Conservation (phyloP, 176 grass and related monocot genomes). For the Tillandsia leiboldiana region DNA sequence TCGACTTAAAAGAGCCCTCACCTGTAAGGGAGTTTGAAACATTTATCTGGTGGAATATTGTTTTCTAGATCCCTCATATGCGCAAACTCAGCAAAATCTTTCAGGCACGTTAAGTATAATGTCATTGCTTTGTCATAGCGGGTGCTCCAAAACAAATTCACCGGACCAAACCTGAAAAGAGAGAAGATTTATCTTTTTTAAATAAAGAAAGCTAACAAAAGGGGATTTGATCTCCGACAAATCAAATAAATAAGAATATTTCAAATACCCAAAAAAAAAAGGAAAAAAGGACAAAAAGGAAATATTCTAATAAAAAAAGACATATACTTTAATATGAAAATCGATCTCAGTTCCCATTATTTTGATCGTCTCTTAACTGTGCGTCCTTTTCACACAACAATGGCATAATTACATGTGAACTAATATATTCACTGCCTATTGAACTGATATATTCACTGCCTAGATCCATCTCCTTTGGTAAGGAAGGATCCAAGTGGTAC, state of each 20-base stretch:
- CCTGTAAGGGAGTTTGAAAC: slow-evolving; percentile 91
- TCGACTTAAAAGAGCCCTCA: slow-evolving; percentile 18
- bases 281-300: no score
- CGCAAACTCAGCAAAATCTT: slow-evolving; percentile 87
- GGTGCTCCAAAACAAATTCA: slow-evolving; percentile 99
- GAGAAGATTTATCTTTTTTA: neutral
- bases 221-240: neutral
- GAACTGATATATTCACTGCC: no score
- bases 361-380: neutral
- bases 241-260: no score
- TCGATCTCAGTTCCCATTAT: neutral
- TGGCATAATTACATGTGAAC: no score
- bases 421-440: no score
- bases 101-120: slow-evolving; percentile 86
- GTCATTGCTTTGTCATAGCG: slow-evolving; percentile 98
- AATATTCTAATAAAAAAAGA: no score
- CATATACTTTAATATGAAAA: neutral
- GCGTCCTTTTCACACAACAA: no score
- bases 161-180: slow-evolving; percentile 81
- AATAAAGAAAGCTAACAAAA: neutral
- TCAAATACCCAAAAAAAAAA: no score
- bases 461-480: no score
- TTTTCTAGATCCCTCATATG: slow-evolving; percentile 73
- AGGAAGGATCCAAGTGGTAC: no score
- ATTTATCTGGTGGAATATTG: slow-evolving; percentile 83